These are phyloP conservation scores for Helenozyma rhizophorensis DNA, from an alignment of 805 yeast species.

Conservation along the genomic window DNA sequence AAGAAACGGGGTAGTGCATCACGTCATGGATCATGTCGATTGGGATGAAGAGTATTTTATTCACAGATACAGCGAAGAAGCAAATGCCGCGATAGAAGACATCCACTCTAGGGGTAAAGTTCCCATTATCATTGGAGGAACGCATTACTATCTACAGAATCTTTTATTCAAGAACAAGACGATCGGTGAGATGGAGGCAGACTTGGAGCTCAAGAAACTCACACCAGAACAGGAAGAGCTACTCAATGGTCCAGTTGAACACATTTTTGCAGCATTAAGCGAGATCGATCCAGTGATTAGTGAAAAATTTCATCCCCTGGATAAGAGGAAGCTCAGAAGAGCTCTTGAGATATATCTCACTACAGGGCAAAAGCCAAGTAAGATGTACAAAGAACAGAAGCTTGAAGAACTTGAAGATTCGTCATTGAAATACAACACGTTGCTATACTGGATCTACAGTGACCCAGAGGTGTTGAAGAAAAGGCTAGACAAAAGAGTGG, in stretches of 20 bases:
- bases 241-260: conserved; percentile 53
- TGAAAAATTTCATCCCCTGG: conserved; percentile 87
- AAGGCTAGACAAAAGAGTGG: conserved; percentile 77
- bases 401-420: conserved; percentile 38
- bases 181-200: conserved; percentile 32
- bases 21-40: conserved; percentile 76
- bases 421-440: conserved; percentile 52
- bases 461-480: conserved; percentile 51
- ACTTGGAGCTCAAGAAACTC: conserved; percentile 27
- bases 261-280: conserved; percentile 44
- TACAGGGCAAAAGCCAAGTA: conserved; percentile 67
- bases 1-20: conserved; percentile 73
- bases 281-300: conserved; percentile 68
- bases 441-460: conserved; percentile 81
- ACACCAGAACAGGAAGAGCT: conserved; percentile 30
- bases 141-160: conserved; percentile 87
- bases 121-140: conserved; percentile 93
- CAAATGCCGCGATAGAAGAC: conserved; percentile 54
- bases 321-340: conserved; percentile 68
- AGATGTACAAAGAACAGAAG: conserved; percentile 61
- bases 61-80: conserved; percentile 74
- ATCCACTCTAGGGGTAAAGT: conserved; percentile 64
- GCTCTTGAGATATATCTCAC: conserved; percentile 75
- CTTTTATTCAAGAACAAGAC: conserved; percentile 68
- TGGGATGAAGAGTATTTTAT: conserved; percentile 83